Evolutionary conservation across 2,329 filamentous ascomycete species (phyloP).

Genomic region (Aphanoascus verrucosus): DNA sequence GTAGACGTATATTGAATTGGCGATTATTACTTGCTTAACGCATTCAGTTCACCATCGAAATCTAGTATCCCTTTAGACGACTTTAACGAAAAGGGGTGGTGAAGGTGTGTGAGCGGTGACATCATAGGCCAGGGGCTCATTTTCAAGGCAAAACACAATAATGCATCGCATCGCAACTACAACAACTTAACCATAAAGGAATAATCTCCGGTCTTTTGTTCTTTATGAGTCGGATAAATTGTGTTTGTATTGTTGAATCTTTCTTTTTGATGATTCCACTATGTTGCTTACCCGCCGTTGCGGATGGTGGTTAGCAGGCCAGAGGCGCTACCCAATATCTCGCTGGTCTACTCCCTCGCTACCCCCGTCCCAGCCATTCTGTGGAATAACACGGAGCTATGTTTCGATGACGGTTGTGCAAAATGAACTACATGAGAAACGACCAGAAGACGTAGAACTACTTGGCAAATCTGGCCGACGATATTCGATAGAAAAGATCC

Average conservation of each 20-base stretch:
- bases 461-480: neutral
- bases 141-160: neutral
- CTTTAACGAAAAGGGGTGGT: too few relatives aligned
- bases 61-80: too few relatives aligned
- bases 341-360: neutral
- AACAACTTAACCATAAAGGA: neutral
- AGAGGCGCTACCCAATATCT: neutral
- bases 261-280: neutral
- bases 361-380: neutral
- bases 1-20: too few relatives aligned
- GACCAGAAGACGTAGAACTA: neutral
- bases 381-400: neutral
- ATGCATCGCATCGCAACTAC: neutral
- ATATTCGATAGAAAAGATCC: constrained; percentile 25
- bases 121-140: neutral
- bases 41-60: too few relatives aligned
- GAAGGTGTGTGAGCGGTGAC: neutral
- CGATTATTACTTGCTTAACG: too few relatives aligned
- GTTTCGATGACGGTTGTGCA: neutral
- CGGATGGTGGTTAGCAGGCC: neutral
- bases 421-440: neutral
- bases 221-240: neutral
- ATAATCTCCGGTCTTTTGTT: too few relatives aligned
- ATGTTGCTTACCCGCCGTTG: constrained; percentile 11
- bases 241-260: neutral